Base-by-base conservation (phyloP, 371 early-diverging fungal species). In the Syncephalis fuscata region DNA sequence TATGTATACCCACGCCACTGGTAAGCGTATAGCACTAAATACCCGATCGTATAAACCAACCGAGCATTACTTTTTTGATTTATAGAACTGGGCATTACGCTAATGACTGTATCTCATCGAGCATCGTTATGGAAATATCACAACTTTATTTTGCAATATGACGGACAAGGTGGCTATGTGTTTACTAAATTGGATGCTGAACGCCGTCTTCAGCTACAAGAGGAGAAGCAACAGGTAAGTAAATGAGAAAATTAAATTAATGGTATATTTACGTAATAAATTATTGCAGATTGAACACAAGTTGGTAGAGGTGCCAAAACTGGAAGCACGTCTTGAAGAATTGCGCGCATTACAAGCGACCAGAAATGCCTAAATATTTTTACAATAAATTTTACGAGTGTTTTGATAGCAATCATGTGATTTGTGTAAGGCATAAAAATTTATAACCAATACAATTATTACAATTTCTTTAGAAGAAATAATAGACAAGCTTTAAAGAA, bases 101-200 rank as follows among this genome's bases (percentile, higher is more conserved):
- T 90, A 42, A 65, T 90, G 51, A 90, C 91, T 0, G 87, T 90
- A 3, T 85, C 86, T 9, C 89, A 90, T 64, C 80, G 90, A 15
- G 82, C 88, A 45, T 84, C 82, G 20, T 64, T 88, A 39, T 85
- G 81, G 80, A 74, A 85, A 60, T 89, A 86, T 66, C 91, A 90
- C 62, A 81, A 88, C 59, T 80, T 55, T 51, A 70, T 85, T 38
- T 59, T 86, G 42, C 81, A 82, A 62, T 90, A 85, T 55, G 88
- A 88, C 56, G 91, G 90, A 15, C 81, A 87, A 64, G 88, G 90
- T 17, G 85, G 84, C 19, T 88, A 87, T 60, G 73, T 78, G 4
- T 89, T 89, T 45, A 79, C 82, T 3, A 73, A 79, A 59, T 65
- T 93, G 51, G 89, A 93, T 60, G 91, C 92, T 7, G 78, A 82